phyloP scores from a whole-genome alignment of 2,329 filamentous ascomycete genomes.

The Xylariaceae sp. region DNA sequence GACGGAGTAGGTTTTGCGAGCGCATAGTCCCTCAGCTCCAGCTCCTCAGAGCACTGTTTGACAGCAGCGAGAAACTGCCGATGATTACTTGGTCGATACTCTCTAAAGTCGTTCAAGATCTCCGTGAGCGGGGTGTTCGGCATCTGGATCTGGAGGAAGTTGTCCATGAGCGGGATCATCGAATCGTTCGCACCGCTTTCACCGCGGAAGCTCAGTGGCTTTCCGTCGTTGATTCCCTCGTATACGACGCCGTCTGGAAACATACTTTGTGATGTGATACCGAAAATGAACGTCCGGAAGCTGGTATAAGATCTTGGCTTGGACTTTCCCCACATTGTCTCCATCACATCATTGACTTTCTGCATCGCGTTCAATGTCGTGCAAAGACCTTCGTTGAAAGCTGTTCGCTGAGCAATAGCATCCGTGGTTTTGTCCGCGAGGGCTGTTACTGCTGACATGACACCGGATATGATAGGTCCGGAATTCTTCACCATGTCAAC shows the following conservation, averaged over 20 bases:
- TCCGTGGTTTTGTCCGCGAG: constrained; percentile 32
- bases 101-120: constrained; percentile 83
- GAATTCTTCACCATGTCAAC: constrained; percentile 93
- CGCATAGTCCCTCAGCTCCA: constrained; percentile 58
- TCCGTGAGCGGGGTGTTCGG: constrained; percentile 83
- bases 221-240: constrained; percentile 68
- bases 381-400: constrained; percentile 62
- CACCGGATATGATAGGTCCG: constrained; percentile 69
- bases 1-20: constrained; percentile 20
- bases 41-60: constrained; percentile 41
- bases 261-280: constrained; percentile 90
- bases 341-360: constrained; percentile 76
- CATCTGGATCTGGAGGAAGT: constrained; percentile 82
- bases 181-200: constrained; percentile 93
- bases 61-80: constrained; percentile 78
- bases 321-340: constrained; percentile 87
- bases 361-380: constrained; percentile 60
- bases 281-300: constrained; percentile 96
- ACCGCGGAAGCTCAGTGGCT: constrained; percentile 79
- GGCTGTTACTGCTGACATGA: constrained; percentile 57
- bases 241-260: constrained; percentile 90
- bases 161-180: constrained; percentile 88
- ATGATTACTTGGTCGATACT: constrained; percentile 86
- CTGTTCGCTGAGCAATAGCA: constrained; percentile 39
- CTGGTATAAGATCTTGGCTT: constrained; percentile 79